Base-by-base conservation (phyloP, 345 rosid genomes). In the Populus davidiana region DNA sequence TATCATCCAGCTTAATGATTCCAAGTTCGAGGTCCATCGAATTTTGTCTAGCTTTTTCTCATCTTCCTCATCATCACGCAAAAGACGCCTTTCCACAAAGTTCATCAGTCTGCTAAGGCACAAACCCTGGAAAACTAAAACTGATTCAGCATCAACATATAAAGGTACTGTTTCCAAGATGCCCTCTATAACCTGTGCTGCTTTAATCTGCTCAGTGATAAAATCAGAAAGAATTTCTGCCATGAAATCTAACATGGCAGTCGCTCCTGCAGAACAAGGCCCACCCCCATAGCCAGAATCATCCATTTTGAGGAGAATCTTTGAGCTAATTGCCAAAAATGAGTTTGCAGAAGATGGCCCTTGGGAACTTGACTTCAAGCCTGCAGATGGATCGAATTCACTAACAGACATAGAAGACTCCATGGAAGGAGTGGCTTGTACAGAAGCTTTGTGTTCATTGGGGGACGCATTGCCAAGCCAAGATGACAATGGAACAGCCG, bases 1-100 rank as follows among this genome's bases (percentile, higher is more conserved):
- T 81, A 94, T 88, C 95, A 91, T 89, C 97, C 95, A 92, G 82
- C 98, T 94, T 78, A 96, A 88, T 29, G 98, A 88, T 84, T 96
- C 99, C 81, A 96, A 85, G 83, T 96, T 96, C 8, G 91, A 87
- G 70, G 99, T 91, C 99, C 99, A 96, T 77, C 92, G 87, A 82
- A 83, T 84, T 86, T 92, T 94, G 73, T 96, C 98, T 74, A 96
- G 88, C 88, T 89, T 94, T 87, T 94, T 94, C 77, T 87, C 91
- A 81, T 94, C 90, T 88, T 96, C 99, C 86, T 96, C 99, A 82
- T 96, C 99, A 81, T 96, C 99, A 86, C 97, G 97, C 83, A 96
- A 80, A 70, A 96, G 92, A 79, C 94, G 96, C 87, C 98, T 96
- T 86, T 96, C 99, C 78, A 96, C 86, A 83, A 92, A 96, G 86